Conservation (phyloP, 108 stramenopile genomes). For the Stephanodiscus minutulus region DNA sequence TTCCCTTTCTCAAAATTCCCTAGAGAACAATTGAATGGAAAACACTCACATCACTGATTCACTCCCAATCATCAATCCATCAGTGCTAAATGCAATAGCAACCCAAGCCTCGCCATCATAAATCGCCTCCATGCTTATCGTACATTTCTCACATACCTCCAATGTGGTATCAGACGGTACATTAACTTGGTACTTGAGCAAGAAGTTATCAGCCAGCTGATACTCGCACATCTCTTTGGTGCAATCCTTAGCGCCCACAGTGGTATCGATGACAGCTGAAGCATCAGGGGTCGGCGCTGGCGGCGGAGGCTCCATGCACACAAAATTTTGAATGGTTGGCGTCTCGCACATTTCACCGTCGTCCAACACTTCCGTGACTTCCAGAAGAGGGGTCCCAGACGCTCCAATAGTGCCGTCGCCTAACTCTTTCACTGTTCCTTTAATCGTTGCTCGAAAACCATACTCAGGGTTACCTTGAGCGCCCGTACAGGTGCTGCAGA, state of each 20-base stretch:
- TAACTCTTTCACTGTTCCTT: no score
- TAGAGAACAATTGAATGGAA: no score
- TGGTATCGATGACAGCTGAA: not conserved
- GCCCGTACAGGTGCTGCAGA: no score
- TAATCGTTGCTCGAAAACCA: no score
- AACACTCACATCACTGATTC: constrained; percentile 35
- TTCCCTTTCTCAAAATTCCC: no score
- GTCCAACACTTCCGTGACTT: no score
- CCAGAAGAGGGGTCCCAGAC: no score
- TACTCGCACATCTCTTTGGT: constrained; percentile 4
- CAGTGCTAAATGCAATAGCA: constrained; percentile 30
- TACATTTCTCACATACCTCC: not conserved
- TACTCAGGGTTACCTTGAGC: no score
- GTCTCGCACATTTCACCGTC: no score
- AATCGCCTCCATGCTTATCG: constrained; percentile 16
- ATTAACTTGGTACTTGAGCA: constrained; percentile 11
- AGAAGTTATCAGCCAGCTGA: constrained; percentile 2
- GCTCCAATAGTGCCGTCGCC: no score
- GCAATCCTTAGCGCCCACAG: not conserved
- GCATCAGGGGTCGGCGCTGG: not conserved
- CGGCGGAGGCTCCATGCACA: no score
- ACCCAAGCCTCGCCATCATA: constrained; percentile 36
- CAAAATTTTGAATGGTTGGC: no score
- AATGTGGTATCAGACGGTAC: constrained; percentile 7
- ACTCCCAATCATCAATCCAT: constrained; percentile 29